Conservation (phyloP, 1,284 basidiomycete genomes). For the Boletus sp. region DNA sequence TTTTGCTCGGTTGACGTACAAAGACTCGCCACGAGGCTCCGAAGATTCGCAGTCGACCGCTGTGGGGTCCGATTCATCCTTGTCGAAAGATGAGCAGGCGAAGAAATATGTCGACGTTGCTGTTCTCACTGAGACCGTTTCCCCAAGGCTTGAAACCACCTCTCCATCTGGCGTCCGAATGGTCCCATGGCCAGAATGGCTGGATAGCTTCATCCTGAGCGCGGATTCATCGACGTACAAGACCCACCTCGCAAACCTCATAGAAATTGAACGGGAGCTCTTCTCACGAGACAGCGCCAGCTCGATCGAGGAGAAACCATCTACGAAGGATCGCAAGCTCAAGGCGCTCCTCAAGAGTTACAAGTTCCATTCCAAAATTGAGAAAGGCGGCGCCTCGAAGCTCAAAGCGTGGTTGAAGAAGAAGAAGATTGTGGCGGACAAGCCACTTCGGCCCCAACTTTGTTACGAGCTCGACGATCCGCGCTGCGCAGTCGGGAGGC, state of each 20-base stretch:
- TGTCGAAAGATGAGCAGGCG: constrained; percentile 20
- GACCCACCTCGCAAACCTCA: constrained; percentile 35
- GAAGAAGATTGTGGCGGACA: constrained; percentile 44
- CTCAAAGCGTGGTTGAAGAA: constrained; percentile 63
- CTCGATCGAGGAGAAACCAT: constrained; percentile 31
- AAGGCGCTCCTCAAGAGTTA: constrained; percentile 39
- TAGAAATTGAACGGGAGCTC: constrained; percentile 38
- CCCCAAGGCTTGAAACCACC: constrained; percentile 22
- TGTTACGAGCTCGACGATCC: constrained; percentile 36
- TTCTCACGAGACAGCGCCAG: constrained; percentile 26
- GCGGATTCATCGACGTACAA: constrained; percentile 36
- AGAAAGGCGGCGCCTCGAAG: constrained; percentile 40
- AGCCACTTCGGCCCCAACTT: constrained; percentile 35
- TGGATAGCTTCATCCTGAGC: constrained; percentile 33
- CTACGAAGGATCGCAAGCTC: constrained; percentile 33
- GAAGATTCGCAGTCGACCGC: constrained; percentile 54
- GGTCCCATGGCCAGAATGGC: constrained; percentile 39
- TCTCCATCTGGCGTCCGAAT: constrained; percentile 25
- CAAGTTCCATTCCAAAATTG: constrained; percentile 35
- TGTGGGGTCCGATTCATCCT: constrained; percentile 29
- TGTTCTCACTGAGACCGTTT: constrained; percentile 23
- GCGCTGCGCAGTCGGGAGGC: constrained; percentile 39
- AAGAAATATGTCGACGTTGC: constrained; percentile 24
- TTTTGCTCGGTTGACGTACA: constrained; percentile 32
- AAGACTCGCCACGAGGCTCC: constrained; percentile 41